Evolutionary conservation across 208 protist species (phyloP), one percentile per base, ranked within the genome.

Genomic region (Leishmania major): DNA sequence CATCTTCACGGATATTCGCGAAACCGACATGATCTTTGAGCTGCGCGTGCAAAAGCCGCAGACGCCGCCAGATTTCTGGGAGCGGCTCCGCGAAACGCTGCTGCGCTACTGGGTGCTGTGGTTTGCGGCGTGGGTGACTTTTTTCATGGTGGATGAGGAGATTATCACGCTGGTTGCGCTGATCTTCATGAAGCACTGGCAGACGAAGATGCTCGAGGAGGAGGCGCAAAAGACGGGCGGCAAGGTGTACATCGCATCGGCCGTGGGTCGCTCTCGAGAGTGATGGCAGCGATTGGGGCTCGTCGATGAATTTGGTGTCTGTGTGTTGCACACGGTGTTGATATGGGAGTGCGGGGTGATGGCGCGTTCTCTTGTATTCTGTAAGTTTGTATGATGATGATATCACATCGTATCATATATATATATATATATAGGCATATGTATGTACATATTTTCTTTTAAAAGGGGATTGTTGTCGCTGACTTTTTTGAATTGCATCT

Each of bases 61-160:
- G 49, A 75, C 82, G 40, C 90, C 91, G 40, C 70, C 92, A 73
- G 87, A 92, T 40, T 97, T 89, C 87, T 96, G 93, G 89, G 95
- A 98, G 76, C 83, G 89, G 1, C 66, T 97, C 55, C 88, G 86
- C 28, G 93, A 98, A 37, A 91, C 80, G n/a, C 84, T 97, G 72
- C 85, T 98, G 82, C 92, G 89, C 15, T 95, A 95, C 85, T 98
- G 93, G 93, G 95, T 98, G 49, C 88, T 96, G 79, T 96, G 91
- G 91, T 97, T 98, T 66, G 85, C 95, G 0, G 51, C 94, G 55
- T 98, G 95, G 95, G 88, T 92, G 22, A 92, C 89, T 53, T 98
- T 98, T 84, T 98, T 94, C 75, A 95, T 96, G 89, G 93, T 98
- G 1, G 95, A 97, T 89, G 95, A 98, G 72, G 95, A 98, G 81